Evolutionary conservation across 176 grass and related monocot genomes (phyloP).

Genomic region (Eremochloa ophiuroides): DNA sequence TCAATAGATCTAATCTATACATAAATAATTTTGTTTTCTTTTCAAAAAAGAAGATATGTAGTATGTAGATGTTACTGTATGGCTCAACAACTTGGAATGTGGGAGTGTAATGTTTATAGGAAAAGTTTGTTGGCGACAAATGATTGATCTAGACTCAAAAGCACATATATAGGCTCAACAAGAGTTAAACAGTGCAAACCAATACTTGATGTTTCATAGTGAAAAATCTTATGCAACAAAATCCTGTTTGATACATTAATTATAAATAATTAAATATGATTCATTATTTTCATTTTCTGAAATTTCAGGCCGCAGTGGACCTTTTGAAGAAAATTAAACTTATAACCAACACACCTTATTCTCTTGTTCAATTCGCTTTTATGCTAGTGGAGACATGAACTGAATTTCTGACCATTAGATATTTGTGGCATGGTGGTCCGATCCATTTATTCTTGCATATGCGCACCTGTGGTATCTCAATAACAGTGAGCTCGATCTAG

Average conservation of each 20-base stretch:
- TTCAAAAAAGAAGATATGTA: too few species aligned
- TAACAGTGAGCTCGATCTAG: too few species aligned
- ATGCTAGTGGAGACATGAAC: not conserved
- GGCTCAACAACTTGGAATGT: not conserved
- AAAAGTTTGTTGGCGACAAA: not conserved
- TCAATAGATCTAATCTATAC: too few species aligned
- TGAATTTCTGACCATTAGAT: not conserved
- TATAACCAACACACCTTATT: not conserved
- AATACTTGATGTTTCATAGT: not conserved
- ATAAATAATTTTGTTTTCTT: not conserved
- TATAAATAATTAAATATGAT: too few species aligned
- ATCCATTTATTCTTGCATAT: constrained; percentile 3
- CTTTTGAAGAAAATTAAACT: not conserved
- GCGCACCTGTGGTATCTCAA: too few species aligned
- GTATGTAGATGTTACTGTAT: not conserved
- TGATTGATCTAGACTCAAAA: not conserved
- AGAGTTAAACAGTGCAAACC: not conserved
- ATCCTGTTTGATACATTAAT: not conserved
- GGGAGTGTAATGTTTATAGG: too few species aligned
- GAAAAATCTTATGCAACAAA: not conserved
- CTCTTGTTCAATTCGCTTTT: too few species aligned
- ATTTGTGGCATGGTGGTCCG: not conserved
- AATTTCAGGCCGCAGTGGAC: not conserved
- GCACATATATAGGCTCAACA: not conserved
- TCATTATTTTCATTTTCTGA: not conserved